Base-by-base conservation (phyloP, 495 filamentous ascomycete genomes). In the Massariosphaeria phaeospora region DNA sequence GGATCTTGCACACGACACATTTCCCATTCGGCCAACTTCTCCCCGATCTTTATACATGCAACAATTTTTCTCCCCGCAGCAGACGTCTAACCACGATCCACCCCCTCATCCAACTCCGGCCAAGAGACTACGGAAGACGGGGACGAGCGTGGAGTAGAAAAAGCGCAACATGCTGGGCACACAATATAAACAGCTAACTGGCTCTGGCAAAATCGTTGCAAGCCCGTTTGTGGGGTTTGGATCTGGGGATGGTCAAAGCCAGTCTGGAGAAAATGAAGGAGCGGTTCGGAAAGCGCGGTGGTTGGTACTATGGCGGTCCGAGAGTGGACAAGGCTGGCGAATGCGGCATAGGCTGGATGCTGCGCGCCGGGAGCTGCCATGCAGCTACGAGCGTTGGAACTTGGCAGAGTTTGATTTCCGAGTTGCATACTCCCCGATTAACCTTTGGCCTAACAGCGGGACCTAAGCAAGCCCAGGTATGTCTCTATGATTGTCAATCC, bases 21-120 rank as follows among this genome's bases (percentile, higher is more conserved):
- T n/a, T 10, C 34, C 33, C 1, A n/a, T 34, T 40, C 38, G 45
- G 27, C 20, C 38, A 18, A 13, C 9, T 31, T 31, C 1, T 13
- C 6, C 20, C 30, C 3, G 12, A 23, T 53, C 43, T 40, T 53
- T 47, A 47, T 55, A 55, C 31, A 27, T n/a, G n/a, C n/a, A n/a
- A n/a, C n/a, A n/a, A n/a, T n/a, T n/a, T n/a, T n/a, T n/a, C n/a
- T n/a, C n/a, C n/a, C n/a, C n/a, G n/a, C n/a, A 27, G 29, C n/a
- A 41, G 13, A 8, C 25, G 38, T 9, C 2, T 40, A 4, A 21
- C 20, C 17, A 20, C 38, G 38, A 23, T 4, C 38, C 4, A 18
- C 15, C 9, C 4, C 9, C n/a, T 20, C 38, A 21, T 40, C 38
- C 38, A 21, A 21, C 38, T 40, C 38, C 38, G 15, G 24, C 6